Conservation (phyloP, 768 basidiomycete species). For the Termitomyces sp. region DNA sequence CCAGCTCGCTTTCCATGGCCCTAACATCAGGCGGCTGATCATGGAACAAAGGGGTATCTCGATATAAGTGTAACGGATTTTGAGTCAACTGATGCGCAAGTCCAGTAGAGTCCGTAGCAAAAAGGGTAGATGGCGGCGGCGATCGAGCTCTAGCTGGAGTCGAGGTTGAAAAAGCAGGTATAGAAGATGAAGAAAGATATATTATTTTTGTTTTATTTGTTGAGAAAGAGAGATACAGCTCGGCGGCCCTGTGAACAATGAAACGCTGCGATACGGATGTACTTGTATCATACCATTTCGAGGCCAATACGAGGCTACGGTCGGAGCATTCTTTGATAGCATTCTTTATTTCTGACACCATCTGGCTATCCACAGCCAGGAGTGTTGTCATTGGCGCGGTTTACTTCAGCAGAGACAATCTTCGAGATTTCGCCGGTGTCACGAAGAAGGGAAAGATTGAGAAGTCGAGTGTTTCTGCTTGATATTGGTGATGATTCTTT, state of each 20-base stretch:
- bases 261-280: background rate
- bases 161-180: slow-evolving; percentile 49
- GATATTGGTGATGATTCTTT: background rate
- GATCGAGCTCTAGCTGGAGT: slow-evolving; percentile 49
- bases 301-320: slow-evolving; percentile 61
- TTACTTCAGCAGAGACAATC: background rate
- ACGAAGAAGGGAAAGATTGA: background rate
- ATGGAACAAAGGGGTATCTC: slow-evolving; percentile 30
- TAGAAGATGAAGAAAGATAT: slow-evolving; percentile 17
- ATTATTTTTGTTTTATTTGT: slow-evolving; percentile 35
- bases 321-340: slow-evolving; percentile 73
- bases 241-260: slow-evolving; percentile 56
- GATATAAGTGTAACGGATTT: slow-evolving; percentile 23
- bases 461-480: background rate
- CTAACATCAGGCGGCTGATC: slow-evolving; percentile 27
- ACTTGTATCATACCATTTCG: slow-evolving; percentile 60
- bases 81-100: slow-evolving; percentile 27
- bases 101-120: slow-evolving; percentile 30
- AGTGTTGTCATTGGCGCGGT: slow-evolving; percentile 14
- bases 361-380: slow-evolving; percentile 32
- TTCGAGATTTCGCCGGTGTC: background rate
- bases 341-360: slow-evolving; percentile 50
- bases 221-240: slow-evolving; percentile 62
- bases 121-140: slow-evolving; percentile 32
- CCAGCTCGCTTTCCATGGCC: slow-evolving; percentile 39